phyloP scores from a whole-genome alignment of 139 green algal genomes.

The Axilococcus clingmanii region DNA sequence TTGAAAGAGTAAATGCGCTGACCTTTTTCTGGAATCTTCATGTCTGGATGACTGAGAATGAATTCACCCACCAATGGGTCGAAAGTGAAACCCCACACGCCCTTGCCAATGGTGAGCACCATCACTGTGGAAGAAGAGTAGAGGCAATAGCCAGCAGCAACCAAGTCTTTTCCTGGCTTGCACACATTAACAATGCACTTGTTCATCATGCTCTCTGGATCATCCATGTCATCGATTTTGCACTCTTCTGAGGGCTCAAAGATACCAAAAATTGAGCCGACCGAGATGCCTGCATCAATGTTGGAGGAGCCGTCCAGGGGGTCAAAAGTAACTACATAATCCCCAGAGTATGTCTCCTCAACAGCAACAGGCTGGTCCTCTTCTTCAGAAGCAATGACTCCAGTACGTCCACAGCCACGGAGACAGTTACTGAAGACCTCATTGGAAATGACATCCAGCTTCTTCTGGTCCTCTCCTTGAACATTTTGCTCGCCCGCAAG shows the following conservation, averaged over 20 bases:
- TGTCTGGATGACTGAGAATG: constrained; percentile 72
- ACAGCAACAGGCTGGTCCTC: constrained; percentile 92
- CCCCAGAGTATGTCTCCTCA: constrained; percentile 87
- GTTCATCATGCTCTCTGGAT: constrained; percentile 50
- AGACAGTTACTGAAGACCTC: constrained; percentile 94
- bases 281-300: constrained; percentile 94
- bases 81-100: constrained; percentile 93
- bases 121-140: constrained; percentile 85
- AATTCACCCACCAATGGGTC: constrained; percentile 84
- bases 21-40: constrained; percentile 77
- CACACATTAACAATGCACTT: constrained; percentile 88
- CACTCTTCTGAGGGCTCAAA: constrained; percentile 83
- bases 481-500: constrained; percentile 17
- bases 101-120: constrained; percentile 82
- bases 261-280: constrained; percentile 95
- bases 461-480: constrained; percentile 99
- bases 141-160: constrained; percentile 88
- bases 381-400: constrained; percentile 92
- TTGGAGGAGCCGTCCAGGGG: constrained; percentile 96
- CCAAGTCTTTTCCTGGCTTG: constrained; percentile 82
- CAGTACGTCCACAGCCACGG: constrained; percentile 33
- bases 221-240: constrained; percentile 56
- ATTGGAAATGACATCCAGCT: constrained; percentile 99
- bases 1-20: constrained; percentile 99
- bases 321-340: constrained; percentile 98